These are phyloP conservation scores for Monascus purpureus DNA, from an alignment of 495 filamentous ascomycete genomes.

Conservation along the genomic window DNA sequence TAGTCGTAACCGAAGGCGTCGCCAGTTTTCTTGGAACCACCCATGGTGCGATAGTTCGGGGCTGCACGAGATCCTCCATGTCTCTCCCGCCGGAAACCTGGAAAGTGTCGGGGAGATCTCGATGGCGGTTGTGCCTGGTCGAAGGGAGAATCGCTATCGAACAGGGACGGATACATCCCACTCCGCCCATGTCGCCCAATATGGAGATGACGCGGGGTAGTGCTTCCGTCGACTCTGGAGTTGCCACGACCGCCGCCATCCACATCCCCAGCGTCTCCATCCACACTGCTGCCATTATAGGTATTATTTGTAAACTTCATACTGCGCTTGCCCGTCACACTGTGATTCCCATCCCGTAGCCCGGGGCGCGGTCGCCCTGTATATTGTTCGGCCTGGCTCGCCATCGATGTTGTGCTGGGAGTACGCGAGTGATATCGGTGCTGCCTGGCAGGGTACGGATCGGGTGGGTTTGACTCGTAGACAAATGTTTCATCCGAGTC, in stretches of 20 bases:
- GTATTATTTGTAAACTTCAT: constrained; percentile 97
- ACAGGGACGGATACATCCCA: constrained; percentile 55
- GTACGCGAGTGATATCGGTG: constrained; percentile 85
- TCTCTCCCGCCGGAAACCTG: constrained; percentile 21
- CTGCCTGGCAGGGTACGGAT: constrained; percentile 56
- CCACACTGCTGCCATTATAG: constrained; percentile 44
- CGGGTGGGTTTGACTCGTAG: constrained; percentile 95
- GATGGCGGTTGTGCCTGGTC: constrained; percentile 29
- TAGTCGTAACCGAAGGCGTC: constrained; percentile 50
- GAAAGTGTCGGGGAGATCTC: constrained; percentile 49
- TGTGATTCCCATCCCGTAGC: constrained; percentile 51
- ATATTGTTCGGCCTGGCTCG: constrained; percentile 60
- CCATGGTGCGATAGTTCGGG: constrained; percentile 27
- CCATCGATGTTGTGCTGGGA: constrained; percentile 86
- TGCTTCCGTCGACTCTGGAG: constrained; percentile 40
- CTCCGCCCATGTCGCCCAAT: constrained; percentile 57
- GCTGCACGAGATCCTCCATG: constrained; percentile 18
- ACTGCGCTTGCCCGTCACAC: constrained; percentile 68
- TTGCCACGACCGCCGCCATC: constrained; percentile 51
- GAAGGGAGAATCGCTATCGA: constrained; percentile 67
- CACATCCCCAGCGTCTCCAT: constrained; percentile 45
- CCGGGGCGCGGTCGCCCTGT: constrained; percentile 45
- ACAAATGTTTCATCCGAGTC: constrained; percentile 98
- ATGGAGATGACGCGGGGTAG: constrained; percentile 57
- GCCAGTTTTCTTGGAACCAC: constrained; percentile 35